Evolutionary conservation across 2,329 filamentous ascomycete genomes (phyloP).

Genomic region (Cercospora sp.): DNA sequence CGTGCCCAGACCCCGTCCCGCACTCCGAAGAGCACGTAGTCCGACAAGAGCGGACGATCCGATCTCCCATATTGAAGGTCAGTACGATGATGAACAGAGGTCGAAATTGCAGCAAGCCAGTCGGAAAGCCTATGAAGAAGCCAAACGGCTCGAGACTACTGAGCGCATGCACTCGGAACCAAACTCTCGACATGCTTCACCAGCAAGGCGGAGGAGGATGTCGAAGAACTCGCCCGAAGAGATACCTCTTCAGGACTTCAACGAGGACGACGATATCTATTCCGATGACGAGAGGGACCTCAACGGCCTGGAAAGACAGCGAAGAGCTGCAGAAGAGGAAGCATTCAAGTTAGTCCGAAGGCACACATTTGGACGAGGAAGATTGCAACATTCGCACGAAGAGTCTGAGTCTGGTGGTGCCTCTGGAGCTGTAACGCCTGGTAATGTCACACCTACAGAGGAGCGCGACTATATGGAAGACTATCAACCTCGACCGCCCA

Average conservation of each 20-base stretch:
- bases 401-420: slow-evolving; percentile 23
- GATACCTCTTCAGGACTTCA: slow-evolving; percentile 34
- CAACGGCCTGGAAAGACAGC: slow-evolving; percentile 22
- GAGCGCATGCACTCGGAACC: slow-evolving; percentile 34
- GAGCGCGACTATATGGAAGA: slow-evolving; percentile 54
- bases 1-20: slow-evolving; percentile 34
- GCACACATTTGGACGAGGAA: slow-evolving; percentile 37
- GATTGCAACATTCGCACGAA: slow-evolving; percentile 18
- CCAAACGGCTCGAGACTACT: slow-evolving; percentile 37
- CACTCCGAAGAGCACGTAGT: slow-evolving; percentile 30
- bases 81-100: slow-evolving; percentile 28
- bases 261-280: slow-evolving; percentile 32
- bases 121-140: slow-evolving; percentile 38
- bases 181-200: slow-evolving; percentile 35
- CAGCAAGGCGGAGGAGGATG: slow-evolving; percentile 15
- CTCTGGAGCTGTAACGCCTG: slow-evolving; percentile 44
- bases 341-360: slow-evolving; percentile 48
- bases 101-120: slow-evolving; percentile 30
- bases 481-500: slow-evolving; percentile 65
- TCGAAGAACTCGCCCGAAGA: slow-evolving; percentile 28
- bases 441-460: slow-evolving; percentile 46
- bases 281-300: slow-evolving; percentile 22
- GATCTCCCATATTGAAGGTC: slow-evolving; percentile 28
- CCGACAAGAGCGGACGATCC: slow-evolving; percentile 12
- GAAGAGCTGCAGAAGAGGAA: slow-evolving; percentile 40